phyloP scores from a whole-genome alignment of 2,329 filamentous ascomycete species.

The Penicillium thymicola region DNA sequence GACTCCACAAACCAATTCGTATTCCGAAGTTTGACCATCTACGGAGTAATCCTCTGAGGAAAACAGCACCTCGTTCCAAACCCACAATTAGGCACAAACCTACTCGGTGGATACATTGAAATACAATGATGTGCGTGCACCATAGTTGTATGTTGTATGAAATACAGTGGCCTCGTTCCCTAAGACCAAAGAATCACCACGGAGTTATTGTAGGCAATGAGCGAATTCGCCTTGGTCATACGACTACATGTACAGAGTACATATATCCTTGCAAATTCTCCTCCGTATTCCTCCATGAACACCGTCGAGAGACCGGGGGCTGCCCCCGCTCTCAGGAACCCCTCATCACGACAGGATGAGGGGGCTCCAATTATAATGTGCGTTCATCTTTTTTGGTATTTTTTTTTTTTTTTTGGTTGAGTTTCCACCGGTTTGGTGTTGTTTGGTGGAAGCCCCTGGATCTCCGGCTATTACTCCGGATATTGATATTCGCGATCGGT shows the following conservation, averaged over 20 bases:
- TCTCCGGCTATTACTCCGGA: background rate
- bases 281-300: background rate
- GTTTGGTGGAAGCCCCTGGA: background rate
- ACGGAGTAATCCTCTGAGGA: no score
- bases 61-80: background rate
- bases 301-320: background rate
- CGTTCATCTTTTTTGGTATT: background rate
- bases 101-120: background rate
- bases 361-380: background rate
- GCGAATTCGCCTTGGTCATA: background rate
- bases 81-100: background rate
- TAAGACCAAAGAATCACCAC: no score
- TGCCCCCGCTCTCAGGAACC: background rate
- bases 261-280: background rate
- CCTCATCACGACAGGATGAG: background rate
- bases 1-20: background rate
- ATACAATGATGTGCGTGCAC: background rate
- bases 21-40: background rate
- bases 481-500: slow-evolving; percentile 2
- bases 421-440: background rate
- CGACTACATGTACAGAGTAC: background rate
- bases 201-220: no score
- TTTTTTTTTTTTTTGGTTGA: background rate
- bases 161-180: background rate
- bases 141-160: no score